A percentile compares a stretch with the other conserved stretches of the same genome.
Conservation (phyloP, 2,329 filamentous ascomycete species). For the Neopestalotiopsis sp. region DNA sequence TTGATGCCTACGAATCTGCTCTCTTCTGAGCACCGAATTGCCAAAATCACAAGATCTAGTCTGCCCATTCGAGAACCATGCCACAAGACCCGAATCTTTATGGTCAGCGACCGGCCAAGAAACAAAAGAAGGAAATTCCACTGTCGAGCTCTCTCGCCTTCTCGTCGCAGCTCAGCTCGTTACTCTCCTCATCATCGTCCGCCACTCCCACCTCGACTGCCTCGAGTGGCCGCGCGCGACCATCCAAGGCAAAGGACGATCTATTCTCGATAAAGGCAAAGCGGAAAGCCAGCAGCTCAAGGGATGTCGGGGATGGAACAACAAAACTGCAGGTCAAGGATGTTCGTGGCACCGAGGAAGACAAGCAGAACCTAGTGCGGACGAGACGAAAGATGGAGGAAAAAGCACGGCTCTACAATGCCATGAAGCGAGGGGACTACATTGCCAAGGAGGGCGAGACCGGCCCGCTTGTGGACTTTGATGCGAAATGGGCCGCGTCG, state of each 20-base stretch:
- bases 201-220: constrained; percentile 43
- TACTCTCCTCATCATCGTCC: constrained; percentile 65
- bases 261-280: constrained; percentile 64
- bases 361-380: constrained; percentile 71
- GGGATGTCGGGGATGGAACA: constrained; percentile 52
- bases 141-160: constrained; percentile 81
- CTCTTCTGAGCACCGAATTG: no score
- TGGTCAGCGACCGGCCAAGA: constrained; percentile 74
- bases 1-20: not conserved
- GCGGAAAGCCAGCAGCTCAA: constrained; percentile 50
- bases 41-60: not conserved
- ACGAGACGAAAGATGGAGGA: constrained; percentile 85
- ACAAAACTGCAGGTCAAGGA: constrained; percentile 53
- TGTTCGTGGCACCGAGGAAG: constrained; percentile 60
- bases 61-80: constrained; percentile 43
- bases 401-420: constrained; percentile 86
- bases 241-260: constrained; percentile 65
- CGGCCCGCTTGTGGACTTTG: constrained; percentile 85
- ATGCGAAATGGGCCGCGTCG: constrained; percentile 88
- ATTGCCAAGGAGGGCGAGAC: constrained; percentile 68
- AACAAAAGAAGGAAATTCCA: constrained; percentile 70
- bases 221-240: constrained; percentile 54
- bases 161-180: constrained; percentile 82
- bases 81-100: constrained; percentile 75
- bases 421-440: constrained; percentile 89